Evolutionary conservation across 2,329 filamentous ascomycete genomes (phyloP).

Genomic region (Colletotrichum filicis): DNA sequence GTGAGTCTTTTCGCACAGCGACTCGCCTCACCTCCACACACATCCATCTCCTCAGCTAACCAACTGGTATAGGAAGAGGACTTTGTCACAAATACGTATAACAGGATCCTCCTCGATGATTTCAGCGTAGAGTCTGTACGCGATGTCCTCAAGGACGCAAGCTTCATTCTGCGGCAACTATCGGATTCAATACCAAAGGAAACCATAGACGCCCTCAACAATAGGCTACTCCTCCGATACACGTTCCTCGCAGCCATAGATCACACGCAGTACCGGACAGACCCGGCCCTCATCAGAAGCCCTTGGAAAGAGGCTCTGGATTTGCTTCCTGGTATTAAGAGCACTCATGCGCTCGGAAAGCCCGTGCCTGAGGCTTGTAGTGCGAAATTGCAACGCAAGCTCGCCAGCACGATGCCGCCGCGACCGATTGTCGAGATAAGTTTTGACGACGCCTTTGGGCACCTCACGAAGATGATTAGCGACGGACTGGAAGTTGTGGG

Average conservation of each 20-base stretch:
- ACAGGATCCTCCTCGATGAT: conserved; percentile 77
- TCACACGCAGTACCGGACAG: conserved; percentile 55
- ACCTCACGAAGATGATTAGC: conserved; percentile 76
- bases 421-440: conserved; percentile 85
- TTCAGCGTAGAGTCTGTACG: conserved; percentile 69
- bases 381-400: conserved; percentile 86
- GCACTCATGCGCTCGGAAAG: conserved; percentile 70
- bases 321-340: conserved; percentile 66
- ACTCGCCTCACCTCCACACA: not conserved
- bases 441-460: conserved; percentile 76
- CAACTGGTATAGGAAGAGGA: conserved; percentile 83
- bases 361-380: conserved; percentile 85
- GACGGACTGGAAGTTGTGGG: conserved; percentile 78
- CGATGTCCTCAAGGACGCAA: conserved; percentile 63
- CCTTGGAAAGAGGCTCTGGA: conserved; percentile 63
- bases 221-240: conserved; percentile 74
- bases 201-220: conserved; percentile 66
- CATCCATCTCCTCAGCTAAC: not conserved
- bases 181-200: conserved; percentile 52
- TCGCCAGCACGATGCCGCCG: conserved; percentile 94
- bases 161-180: conserved; percentile 59
- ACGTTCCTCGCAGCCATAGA: conserved; percentile 68
- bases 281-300: conserved; percentile 58
- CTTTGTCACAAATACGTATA: conserved; percentile 92
- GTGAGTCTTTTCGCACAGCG: conserved; percentile 54